These are phyloP conservation scores for Cunninghamia lanceolata DNA, from an alignment of 75 land plant species.

Conservation along the genomic window DNA sequence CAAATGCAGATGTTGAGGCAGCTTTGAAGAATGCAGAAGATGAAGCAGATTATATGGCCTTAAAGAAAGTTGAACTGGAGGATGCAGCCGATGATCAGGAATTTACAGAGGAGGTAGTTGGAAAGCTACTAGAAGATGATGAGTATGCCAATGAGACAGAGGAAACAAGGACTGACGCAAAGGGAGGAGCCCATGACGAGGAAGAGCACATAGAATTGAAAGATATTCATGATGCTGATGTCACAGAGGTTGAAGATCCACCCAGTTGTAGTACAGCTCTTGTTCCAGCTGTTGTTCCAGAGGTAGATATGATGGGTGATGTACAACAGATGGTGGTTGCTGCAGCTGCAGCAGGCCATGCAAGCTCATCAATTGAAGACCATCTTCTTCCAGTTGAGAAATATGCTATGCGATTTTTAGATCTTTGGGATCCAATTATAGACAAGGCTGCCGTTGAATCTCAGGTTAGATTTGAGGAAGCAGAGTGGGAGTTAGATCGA, in stretches of 20 bases:
- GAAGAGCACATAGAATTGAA: constrained; percentile 24
- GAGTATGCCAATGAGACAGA: constrained; percentile 73
- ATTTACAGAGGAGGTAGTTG: constrained; percentile 82
- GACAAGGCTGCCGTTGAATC: constrained; percentile 69
- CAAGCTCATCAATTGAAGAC: constrained; percentile 75
- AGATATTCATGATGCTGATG: constrained; percentile 7
- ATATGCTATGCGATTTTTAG: constrained; percentile 95
- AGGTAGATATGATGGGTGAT: constrained; percentile 94
- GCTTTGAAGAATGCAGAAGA: constrained; percentile 95
- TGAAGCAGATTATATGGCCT: constrained; percentile 99
- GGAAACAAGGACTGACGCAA: constrained; percentile 41
- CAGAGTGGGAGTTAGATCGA: constrained; percentile 96
- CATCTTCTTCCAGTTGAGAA: constrained; percentile 90
- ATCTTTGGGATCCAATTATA: constrained; percentile 93
- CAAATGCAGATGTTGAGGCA: constrained; percentile 89
- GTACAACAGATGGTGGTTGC: constrained; percentile 95
- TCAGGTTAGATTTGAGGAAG: constrained; percentile 69
- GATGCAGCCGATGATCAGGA: constrained; percentile 96
- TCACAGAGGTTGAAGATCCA: constrained; percentile 13
- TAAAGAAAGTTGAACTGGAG: constrained; percentile 94
- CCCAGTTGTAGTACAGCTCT: constrained; percentile 36
- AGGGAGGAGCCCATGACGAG: constrained; percentile 30
- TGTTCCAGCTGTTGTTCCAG: constrained; percentile 49
- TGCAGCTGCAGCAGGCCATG: constrained; percentile 91
- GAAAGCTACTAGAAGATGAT: constrained; percentile 73